Evolutionary conservation across 2,329 filamentous ascomycete species (phyloP).

Genomic region (Talaromyces sp.): DNA sequence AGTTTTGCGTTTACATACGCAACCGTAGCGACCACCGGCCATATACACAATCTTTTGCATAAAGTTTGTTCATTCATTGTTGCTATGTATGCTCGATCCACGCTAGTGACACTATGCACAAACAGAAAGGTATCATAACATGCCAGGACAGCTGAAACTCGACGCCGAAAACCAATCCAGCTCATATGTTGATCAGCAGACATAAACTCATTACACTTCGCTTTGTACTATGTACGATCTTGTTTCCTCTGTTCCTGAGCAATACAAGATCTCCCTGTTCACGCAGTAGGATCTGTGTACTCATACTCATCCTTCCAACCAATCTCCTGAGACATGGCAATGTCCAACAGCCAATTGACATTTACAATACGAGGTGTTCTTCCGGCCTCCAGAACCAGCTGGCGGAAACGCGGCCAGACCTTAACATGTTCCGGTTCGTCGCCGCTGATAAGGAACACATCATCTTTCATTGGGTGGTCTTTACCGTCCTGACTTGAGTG

Average conservation of each 20-base stretch:
- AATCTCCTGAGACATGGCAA: conserved; percentile 83
- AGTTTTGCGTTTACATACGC: no score
- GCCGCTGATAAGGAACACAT: conserved; percentile 79
- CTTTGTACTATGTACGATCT: conserved; percentile 15
- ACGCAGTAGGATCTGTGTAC: conserved; percentile 23
- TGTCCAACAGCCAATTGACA: conserved; percentile 84
- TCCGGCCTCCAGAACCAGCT: conserved; percentile 72
- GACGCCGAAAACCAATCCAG: conserved; percentile 9
- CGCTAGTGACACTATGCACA: conserved; percentile 11
- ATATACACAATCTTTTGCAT: no score
- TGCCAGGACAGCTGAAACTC: background rate
- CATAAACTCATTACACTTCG: conserved; percentile 2
- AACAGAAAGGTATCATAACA: conserved; percentile 8
- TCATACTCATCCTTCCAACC: conserved; percentile 63
- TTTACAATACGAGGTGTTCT: conserved; percentile 78
- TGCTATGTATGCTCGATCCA: background rate
- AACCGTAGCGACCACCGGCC: no score
- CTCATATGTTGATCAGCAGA: background rate
- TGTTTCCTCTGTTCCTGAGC: background rate
- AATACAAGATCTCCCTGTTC: background rate
- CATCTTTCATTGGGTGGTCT: conserved; percentile 60
- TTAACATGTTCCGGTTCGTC: conserved; percentile 63
- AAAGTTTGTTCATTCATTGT: background rate
- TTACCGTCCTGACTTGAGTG: conserved; percentile 44
- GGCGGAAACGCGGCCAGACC: conserved; percentile 75